Conservation (phyloP, 345 rosid genomes). For the Xanthoceras sorbifolium region DNA sequence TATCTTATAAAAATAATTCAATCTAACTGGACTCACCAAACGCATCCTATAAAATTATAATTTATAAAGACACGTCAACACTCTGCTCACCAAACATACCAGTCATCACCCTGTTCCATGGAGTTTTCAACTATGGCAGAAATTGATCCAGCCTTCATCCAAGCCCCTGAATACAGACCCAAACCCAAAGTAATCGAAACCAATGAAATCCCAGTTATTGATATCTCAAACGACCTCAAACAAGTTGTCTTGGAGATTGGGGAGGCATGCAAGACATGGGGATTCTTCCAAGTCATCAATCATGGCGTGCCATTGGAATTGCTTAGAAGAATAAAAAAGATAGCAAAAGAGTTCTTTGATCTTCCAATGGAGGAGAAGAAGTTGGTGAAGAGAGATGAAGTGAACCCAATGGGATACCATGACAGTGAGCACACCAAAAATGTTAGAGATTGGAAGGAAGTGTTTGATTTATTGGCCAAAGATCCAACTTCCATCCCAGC, state of each 20-base stretch:
- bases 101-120: not conserved
- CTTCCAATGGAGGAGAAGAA: conserved; percentile 56
- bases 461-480: conserved; percentile 61
- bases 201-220: conserved; percentile 64
- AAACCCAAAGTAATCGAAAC: conserved; percentile 22
- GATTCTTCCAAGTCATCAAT: conserved; percentile 82
- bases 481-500: conserved; percentile 70
- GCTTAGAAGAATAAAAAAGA: conserved; percentile 36
- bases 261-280: conserved; percentile 78
- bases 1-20: too few relatives aligned
- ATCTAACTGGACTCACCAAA: too few relatives aligned
- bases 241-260: conserved; percentile 46
- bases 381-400: conserved; percentile 67
- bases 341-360: conserved; percentile 54
- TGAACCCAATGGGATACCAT: conserved; percentile 68
- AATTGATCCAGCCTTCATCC: conserved; percentile 57
- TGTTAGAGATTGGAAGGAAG: conserved; percentile 92
- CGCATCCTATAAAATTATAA: too few relatives aligned
- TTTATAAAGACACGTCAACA: not conserved
- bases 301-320: conserved; percentile 70
- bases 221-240: conserved; percentile 41
- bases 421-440: conserved; percentile 88
- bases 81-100: not conserved
- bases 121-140: conserved; percentile 42
- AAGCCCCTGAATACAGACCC: conserved; percentile 56